Evolutionary conservation across 164 flowering plant species (phyloP), one percentile per base, ranked within the genome.

Genomic region (Aristolochia fimbriata): DNA sequence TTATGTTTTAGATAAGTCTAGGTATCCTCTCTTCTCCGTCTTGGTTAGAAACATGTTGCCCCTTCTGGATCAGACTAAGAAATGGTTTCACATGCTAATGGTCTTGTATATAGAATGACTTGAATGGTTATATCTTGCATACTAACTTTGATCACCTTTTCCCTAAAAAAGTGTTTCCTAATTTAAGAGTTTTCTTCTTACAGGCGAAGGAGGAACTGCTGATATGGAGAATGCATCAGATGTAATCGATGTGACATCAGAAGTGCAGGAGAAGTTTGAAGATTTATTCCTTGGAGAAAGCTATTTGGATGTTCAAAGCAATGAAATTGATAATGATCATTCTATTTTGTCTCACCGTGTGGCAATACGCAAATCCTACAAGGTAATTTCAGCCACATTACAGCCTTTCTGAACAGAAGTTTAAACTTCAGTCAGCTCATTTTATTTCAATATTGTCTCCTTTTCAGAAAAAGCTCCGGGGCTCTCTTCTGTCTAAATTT

Each of bases 321-420:
- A 61, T 33, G 33, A 52, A 27, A 24, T 52, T 52, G 56, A 52
- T 20, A 52, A 62, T 24, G 68, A 58, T 48, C 67, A 74, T 61
- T 62, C 62, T 71, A 67, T 70, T 47, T 63, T 78, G 30, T 66
- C 76, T 67, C 72, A 43, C 62, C 65, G 74, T 63, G 59, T 51
- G 47, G 63, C 55, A 55, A 73, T 56, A 57, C 64, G 60, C 20
- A 70, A 72, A 63, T 83, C 87, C 30, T 83, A 71, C 74, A 83
- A 73, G 84, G 87, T 83, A 61, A 21, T 65, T 49, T 57, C 68
- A 33, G 61, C 47, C 57, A 16, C 60, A 46, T 23, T 23, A 10
- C 16, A 6, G 30, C 30, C 23, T 15, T 54, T 15, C 6, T 6
- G 2, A 15, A 1, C 23, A 24, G 30, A 54, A 54, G 21, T 16